A percentile compares a stretch with the other conserved stretches of the same genome.
Evolutionary conservation across 202 grass and related monocot species (phyloP).

Genomic region (Saccharum hybrid): DNA sequence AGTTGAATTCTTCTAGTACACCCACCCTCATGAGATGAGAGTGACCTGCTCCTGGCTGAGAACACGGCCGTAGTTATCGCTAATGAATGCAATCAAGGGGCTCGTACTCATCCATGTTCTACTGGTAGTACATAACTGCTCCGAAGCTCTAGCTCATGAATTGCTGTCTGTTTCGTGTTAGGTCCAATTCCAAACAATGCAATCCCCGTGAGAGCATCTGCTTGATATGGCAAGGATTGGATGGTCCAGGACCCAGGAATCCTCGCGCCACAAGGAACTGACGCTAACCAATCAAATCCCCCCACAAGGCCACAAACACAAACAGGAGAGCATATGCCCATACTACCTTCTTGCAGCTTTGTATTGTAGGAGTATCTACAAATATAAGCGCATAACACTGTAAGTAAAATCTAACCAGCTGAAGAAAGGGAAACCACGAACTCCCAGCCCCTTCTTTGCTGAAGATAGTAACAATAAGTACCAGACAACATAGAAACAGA

Average conservation of each 20-base stretch:
- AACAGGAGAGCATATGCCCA: conserved; percentile 8
- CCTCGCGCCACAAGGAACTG: conserved; percentile 34
- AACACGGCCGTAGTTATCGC: not conserved
- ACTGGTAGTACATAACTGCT: not conserved
- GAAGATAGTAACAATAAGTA: not conserved
- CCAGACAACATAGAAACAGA: not conserved
- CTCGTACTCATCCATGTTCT: not conserved
- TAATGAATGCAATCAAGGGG: conserved; percentile 10
- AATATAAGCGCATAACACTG: not conserved
- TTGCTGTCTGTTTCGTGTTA: conserved; percentile 42
- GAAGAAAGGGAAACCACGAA: not conserved
- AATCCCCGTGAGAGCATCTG: conserved; percentile 17
- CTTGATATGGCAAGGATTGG: conserved; percentile 44
- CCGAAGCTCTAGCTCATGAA: conserved; percentile 14
- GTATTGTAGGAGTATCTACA: not conserved
- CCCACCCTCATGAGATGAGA: not conserved
- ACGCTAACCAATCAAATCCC: conserved; percentile 17
- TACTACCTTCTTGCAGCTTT: not conserved
- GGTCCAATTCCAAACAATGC: conserved; percentile 3
- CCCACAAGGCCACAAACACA: not conserved
- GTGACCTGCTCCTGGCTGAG: not conserved
- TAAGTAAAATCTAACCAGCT: too few species aligned
- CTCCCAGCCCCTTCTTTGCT: not conserved
- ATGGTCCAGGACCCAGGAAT: conserved; percentile 5
- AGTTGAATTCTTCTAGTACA: not conserved